Base-by-base conservation (phyloP, 345 rosid species). In the Crucihimalaya himalaica region DNA sequence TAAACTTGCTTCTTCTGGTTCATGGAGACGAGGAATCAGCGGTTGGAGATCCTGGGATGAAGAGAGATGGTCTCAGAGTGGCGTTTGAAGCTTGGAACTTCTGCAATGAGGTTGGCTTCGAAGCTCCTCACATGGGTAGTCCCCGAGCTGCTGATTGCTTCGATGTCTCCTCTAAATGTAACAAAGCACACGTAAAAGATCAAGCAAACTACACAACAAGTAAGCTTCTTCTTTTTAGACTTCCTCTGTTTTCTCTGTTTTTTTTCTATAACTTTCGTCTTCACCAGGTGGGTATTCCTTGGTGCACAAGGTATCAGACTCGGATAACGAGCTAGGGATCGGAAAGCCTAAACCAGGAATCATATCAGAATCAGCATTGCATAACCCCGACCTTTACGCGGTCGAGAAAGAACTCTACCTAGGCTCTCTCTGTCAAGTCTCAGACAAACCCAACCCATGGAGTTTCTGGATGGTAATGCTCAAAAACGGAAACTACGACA, bases 391-490 rank as follows among this genome's bases (percentile, higher is more conserved):
- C 76, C 80, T 84, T 40, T 92, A 92, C 66, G 96, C 93, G 5
- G 92, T 78, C 15, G 77, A 86, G 63, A 88, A 93, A 79, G 97
- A 93, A 69, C 66, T 83, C 5, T 90, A 87, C 35, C 64, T 93
- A 46, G 98, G 97, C 16, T 81, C 89, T 16, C 71, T 85, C 43
- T 90, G 97, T 21, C 68, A 87, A 79, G 90, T 93, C 66, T 37
- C 79, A 37, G 91, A 87, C 77, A 21, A 64, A 13, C 86, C 86
- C 72, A 81, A 76, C 14, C 97, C 96, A 37, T 88, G 96, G 96
- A 90, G 91, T 29, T 92, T 88, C 72, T 89, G 97, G 96, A 89
- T 86, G 92, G 71, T 88, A 64, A 93, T 93, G 98, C 84, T 93
- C 59, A 93, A 93, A 67, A 93, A 87, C 76, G 98, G 98, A 7